A percentile compares a stretch with the other conserved stretches of the same genome.
Evolutionary conservation across 306 rosid genomes (phyloP).

Genomic region (Sophora flavescens): DNA sequence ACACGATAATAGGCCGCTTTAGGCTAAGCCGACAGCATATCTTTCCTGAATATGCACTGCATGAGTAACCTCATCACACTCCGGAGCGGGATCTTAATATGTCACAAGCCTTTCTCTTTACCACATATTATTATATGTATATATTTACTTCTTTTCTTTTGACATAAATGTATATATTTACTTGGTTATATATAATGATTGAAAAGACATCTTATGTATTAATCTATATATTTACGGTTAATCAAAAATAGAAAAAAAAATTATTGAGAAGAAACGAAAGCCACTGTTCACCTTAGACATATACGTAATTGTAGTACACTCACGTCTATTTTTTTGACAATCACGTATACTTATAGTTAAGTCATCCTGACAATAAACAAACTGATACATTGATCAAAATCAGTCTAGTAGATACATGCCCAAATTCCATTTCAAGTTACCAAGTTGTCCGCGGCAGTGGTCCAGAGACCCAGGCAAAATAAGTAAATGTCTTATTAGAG

Average conservation of each 20-base stretch:
- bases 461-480: conserved; percentile 21
- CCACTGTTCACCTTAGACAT: conserved; percentile 45
- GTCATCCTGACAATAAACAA: conserved; percentile 37
- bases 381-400: conserved; percentile 26
- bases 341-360: neutral
- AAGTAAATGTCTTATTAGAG: conserved; percentile 33
- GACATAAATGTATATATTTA: neutral
- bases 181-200: conserved; percentile 4
- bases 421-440: conserved; percentile 41
- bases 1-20: conserved; percentile 49
- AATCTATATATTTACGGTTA: no score
- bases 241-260: neutral
- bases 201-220: neutral
- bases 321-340: neutral
- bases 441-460: conserved; percentile 20
- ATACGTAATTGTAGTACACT: neutral
- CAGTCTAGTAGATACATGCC: conserved; percentile 34
- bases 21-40: conserved; percentile 48
- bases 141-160: neutral
- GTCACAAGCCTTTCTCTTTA: conserved; percentile 10
- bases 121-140: no score
- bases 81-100: neutral
- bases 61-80: conserved; percentile 24
- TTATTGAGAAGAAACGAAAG: neutral
- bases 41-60: conserved; percentile 35